These are phyloP conservation scores for Trametes sp. DNA, from an alignment of 1,284 basidiomycete genomes.

Conservation along the genomic window DNA sequence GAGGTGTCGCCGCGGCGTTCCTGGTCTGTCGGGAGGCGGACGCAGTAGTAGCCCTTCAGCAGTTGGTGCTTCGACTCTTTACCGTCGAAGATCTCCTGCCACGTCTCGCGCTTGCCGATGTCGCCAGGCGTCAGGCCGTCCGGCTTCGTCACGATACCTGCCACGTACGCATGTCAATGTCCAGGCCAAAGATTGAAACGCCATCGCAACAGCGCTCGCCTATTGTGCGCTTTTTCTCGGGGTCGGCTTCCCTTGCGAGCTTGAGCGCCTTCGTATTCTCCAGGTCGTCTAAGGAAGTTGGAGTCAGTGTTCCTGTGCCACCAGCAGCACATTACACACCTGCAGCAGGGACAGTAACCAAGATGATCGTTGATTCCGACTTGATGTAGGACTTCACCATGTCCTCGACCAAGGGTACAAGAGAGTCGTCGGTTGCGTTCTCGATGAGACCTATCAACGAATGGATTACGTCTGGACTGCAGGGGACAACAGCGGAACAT, in stretches of 20 bases:
- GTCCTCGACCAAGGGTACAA: slow-evolving; percentile 51
- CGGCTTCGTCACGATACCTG: slow-evolving; percentile 72
- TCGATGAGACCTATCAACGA: slow-evolving; percentile 55
- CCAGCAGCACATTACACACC: no score
- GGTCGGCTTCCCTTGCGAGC: slow-evolving; percentile 59
- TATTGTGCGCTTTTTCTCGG: slow-evolving; percentile 60
- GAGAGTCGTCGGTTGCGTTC: slow-evolving; percentile 47
- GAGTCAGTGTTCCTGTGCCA: no score
- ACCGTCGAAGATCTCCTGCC: slow-evolving; percentile 58
- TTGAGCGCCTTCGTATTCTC: slow-evolving; percentile 62
- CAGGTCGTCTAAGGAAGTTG: slow-evolving; percentile 60
- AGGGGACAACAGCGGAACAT: neutral
- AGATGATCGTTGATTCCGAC: slow-evolving; percentile 55
- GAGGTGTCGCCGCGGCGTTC: slow-evolving; percentile 51
- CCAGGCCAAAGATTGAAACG: no score
- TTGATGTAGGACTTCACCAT: slow-evolving; percentile 53
- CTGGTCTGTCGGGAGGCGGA: slow-evolving; percentile 63
- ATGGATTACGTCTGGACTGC: no score
- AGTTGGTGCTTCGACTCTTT: slow-evolving; percentile 43
- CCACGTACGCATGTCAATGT: neutral
- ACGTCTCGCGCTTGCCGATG: slow-evolving; percentile 46
- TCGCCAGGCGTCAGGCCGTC: slow-evolving; percentile 56
- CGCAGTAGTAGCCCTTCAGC: slow-evolving; percentile 67
- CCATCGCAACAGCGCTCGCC: slow-evolving; percentile 43
- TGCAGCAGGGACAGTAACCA: slow-evolving; percentile 65